Evolutionary conservation across 2,329 filamentous ascomycete species (phyloP), one percentile per base, ranked within the genome.

Genomic region (Phialophora verrucosa): DNA sequence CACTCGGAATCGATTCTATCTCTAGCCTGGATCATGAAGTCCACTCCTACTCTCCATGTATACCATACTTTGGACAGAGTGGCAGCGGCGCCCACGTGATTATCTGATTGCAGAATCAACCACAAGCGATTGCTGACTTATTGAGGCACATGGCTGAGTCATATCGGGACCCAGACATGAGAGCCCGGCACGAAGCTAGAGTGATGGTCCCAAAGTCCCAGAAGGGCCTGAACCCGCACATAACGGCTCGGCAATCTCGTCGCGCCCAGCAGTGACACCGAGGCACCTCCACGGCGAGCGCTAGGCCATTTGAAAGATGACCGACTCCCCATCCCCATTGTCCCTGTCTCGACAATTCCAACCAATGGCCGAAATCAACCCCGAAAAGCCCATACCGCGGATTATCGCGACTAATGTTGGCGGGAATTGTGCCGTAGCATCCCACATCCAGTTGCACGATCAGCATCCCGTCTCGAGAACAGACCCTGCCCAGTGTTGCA

Each of bases 111-210:
- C 12, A 27, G 49, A 51, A 27, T 23, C 49, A 51, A 27, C 17
- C 2, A 14, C 49, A 51, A 51, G 49, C 49, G 6, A 12, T 51
- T 23, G 53, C 53, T 55, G 53, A 55, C 53, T 55, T 55, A 55
- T 55, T 32, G 53, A 55, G 5, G 53, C n/a, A 25, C 29, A 55
- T 3, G n/a, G 53, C 29, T 55, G 25, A 55, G 3, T 55, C 53
- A 55, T 55, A 25, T 25, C 17, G 14, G 20, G n/a, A 35, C 53
- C 53, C 53, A 2, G 11, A 20, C n/a, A 35, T n/a, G 29, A 20
- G 29, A 35, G 27, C 27, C 53, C 53, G 29, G 11, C 29, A 55
- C 11, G 14, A 20, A 44, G 17, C 53, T 29, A 32, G 20, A 29
- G 29, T 20, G 17, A 29, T n/a, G 23, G 11, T 55, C 14, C 29